Base-by-base conservation (phyloP, 352 stramenopile genomes). In the Pythium myriotylum region DNA sequence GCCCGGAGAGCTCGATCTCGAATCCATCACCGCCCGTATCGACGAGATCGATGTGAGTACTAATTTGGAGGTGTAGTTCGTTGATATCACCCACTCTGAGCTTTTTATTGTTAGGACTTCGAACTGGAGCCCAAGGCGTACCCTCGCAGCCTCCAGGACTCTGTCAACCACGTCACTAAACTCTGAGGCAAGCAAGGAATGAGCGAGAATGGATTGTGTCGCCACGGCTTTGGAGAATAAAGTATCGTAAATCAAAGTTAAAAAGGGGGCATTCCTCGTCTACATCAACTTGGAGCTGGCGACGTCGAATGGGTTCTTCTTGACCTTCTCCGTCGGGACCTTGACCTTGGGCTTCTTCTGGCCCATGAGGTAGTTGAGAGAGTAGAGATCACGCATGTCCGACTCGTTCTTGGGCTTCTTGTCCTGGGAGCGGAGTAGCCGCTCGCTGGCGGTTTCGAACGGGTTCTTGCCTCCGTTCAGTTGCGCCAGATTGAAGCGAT, bases 251-350 rank as follows among this genome's bases (percentile, higher is more conserved):
- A 42, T 16, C 52, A 42, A 2, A 33, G 60, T 35, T 35, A 35
- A 35, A 10, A 35, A 35, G 10, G 10, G 5, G 5, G 29, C 5
- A 10, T 10, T 5, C 10, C 29, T 35, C 29, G 29, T 10, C 40
- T 59, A 91, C 82, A 87, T 89, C 27, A 91, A 62, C 68, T 91
- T 89, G 57, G 70, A 66, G 71, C 82, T 91, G 16, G 70, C 52
- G 35, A 88, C 78, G 29, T 91, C 39, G 51, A 88, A 91, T 9
- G 82, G 79, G 62, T 79, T 86, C 54, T 69, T 77, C 47, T 70
- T 67, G 33, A 26, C 37, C 54, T 62, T 62, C 10, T 8, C 20
- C 8, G 16, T 14, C 2, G 24, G 45, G 2, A n/a, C 26, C 54
- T 71, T 52, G 17, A 47, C 19, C 8, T 19, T 47, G 23, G 47